These are phyloP conservation scores for Nepenthes alata DNA, from an alignment of 179 eudicot species.

Conservation along the genomic window DNA sequence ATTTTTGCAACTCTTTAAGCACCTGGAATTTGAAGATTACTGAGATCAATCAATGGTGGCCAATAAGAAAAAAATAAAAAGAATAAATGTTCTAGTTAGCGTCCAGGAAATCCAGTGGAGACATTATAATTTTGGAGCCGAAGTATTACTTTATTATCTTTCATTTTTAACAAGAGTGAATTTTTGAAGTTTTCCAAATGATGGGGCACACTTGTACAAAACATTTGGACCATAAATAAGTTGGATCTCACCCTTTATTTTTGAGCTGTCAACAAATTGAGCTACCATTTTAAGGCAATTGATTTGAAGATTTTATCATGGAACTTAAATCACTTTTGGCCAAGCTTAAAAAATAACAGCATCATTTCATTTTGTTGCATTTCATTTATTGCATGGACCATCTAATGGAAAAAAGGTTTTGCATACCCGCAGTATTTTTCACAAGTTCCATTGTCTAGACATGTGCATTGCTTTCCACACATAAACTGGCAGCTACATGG, in stretches of 20 bases:
- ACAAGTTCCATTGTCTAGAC: conserved; percentile 63
- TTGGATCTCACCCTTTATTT: background rate
- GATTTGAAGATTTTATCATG: background rate
- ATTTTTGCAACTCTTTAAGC: conserved; percentile 88
- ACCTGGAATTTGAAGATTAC: conserved; percentile 29
- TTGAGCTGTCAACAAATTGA: background rate
- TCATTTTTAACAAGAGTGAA: too few relatives aligned
- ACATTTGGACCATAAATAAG: background rate
- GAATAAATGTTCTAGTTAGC: too few relatives aligned
- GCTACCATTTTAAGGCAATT: background rate
- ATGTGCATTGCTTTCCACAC: conserved; percentile 90
- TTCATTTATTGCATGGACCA: conserved; percentile 1
- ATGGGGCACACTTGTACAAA: too few relatives aligned
- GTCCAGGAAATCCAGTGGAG: too few relatives aligned
- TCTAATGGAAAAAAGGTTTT: conserved; percentile 3
- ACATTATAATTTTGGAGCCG: too few relatives aligned
- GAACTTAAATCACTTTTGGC: background rate
- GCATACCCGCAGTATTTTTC: conserved; percentile 94
- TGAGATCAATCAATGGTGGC: too few relatives aligned
- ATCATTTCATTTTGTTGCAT: conserved; percentile 1
- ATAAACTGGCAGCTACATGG: conserved; percentile 70
- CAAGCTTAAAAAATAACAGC: background rate
- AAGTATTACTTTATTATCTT: too few relatives aligned
- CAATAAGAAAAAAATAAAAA: too few relatives aligned
- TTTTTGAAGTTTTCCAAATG: too few relatives aligned